A percentile compares a stretch with the other conserved stretches of the same genome.
These are phyloP conservation scores for Cryphonectria parasitica DNA, from an alignment of 2,329 filamentous ascomycete species.

Conservation along the genomic window DNA sequence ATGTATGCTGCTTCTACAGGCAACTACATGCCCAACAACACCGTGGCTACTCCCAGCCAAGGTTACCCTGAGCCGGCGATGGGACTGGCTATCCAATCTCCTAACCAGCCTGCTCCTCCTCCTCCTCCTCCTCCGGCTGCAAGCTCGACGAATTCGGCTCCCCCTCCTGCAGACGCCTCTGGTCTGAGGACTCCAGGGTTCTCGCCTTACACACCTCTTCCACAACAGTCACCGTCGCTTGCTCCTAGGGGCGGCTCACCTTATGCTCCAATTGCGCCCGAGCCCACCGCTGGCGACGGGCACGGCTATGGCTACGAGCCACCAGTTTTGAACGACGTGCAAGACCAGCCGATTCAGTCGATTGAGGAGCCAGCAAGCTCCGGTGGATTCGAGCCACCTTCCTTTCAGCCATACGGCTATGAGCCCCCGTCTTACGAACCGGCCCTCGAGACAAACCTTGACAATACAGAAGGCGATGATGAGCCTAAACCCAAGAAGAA, in stretches of 20 bases:
- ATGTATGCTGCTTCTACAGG: slow-evolving; percentile 40
- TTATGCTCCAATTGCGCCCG: slow-evolving; percentile 22
- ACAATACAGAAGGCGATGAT: slow-evolving; percentile 49
- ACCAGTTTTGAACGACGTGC: slow-evolving; percentile 43
- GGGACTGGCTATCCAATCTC: slow-evolving; percentile 34
- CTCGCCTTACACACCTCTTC: slow-evolving; percentile 24
- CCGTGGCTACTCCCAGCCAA: slow-evolving; percentile 36
- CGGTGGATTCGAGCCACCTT: slow-evolving; percentile 63
- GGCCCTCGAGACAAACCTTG: slow-evolving; percentile 46
- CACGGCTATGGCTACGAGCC: slow-evolving; percentile 58
- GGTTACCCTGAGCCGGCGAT: slow-evolving; percentile 37
- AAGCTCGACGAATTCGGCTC: slow-evolving; percentile 24
- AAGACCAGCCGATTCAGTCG: slow-evolving; percentile 33
- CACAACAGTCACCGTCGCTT: slow-evolving; percentile 28
- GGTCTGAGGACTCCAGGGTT: slow-evolving; percentile 17
- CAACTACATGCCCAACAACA: slow-evolving; percentile 41
- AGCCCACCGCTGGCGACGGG: slow-evolving; percentile 42
- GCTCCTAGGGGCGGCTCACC: slow-evolving; percentile 26
- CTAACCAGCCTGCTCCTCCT: slow-evolving; percentile 32
- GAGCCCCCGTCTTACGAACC: slow-evolving; percentile 61
- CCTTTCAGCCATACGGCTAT: slow-evolving; percentile 63
- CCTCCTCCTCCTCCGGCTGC: slow-evolving; percentile 28
- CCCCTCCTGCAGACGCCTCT: slow-evolving; percentile 12
- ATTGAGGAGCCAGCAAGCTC: slow-evolving; percentile 37
- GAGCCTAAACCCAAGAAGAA: slow-evolving; percentile 71